Percentiles rank a stretch among this genome's conserved stretches.
Conservation (phyloP, 441 rosid species). For the Populus hybrid region DNA sequence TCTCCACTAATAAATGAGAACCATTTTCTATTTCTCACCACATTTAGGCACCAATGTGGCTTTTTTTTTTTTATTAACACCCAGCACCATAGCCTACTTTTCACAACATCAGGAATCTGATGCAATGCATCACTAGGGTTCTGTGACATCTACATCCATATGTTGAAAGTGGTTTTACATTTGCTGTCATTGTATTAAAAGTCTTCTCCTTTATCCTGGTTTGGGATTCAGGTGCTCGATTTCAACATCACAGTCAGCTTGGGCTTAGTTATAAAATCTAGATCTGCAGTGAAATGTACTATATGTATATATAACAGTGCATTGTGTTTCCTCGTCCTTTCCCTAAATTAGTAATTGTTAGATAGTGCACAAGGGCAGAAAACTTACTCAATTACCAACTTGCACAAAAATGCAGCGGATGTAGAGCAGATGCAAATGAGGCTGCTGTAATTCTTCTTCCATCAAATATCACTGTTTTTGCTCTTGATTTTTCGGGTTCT, state of each 20-base stretch:
- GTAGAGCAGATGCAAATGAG: conserved; percentile 97
- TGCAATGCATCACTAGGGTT: neutral
- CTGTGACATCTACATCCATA: neutral
- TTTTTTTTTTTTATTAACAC: neutral
- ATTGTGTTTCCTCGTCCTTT: neutral
- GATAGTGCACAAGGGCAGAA: neutral
- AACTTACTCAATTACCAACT: conserved; percentile 18
- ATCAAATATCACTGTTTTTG: conserved; percentile 87
- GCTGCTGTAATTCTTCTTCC: conserved; percentile 97
- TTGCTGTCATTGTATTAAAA: neutral
- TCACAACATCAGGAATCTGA: neutral
- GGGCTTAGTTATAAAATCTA: neutral
- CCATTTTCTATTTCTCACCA: neutral
- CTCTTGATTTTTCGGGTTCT: conserved; percentile 96
- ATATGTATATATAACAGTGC: neutral
- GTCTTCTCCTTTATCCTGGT: neutral
- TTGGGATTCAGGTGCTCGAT: neutral
- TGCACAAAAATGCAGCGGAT: conserved; percentile 62
- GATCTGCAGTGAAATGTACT: neutral
- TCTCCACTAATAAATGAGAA: neutral
- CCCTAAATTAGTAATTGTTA: neutral
- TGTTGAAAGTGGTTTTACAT: neutral
- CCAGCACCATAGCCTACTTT: neutral
- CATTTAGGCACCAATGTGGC: neutral
- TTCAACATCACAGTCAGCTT: neutral